These are phyloP conservation scores for Spiromastix sp. DNA, from an alignment of 2,329 filamentous ascomycete genomes.

Conservation along the genomic window DNA sequence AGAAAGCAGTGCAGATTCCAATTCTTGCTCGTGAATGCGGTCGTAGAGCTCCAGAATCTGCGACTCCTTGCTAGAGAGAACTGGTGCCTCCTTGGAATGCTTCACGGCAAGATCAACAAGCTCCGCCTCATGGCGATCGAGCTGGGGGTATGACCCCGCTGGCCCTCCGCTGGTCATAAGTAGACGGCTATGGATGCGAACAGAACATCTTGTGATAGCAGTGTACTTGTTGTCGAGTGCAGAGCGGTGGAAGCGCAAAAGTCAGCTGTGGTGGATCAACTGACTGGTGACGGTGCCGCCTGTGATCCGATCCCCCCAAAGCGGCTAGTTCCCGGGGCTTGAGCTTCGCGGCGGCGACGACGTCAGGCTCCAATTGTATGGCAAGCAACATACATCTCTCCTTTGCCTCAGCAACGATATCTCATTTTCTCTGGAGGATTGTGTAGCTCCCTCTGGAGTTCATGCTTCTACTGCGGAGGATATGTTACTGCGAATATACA, in stretches of 20 bases:
- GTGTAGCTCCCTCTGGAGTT: too few relatives aligned
- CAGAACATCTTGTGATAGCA: conserved; percentile 6
- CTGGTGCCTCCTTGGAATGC: conserved; percentile 36
- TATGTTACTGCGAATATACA: conserved; percentile 84
- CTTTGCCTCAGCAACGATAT: too few relatives aligned
- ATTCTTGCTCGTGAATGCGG: conserved; percentile 56
- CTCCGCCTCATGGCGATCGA: conserved; percentile 22
- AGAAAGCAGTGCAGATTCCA: conserved; percentile 59
- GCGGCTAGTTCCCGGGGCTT: conserved; percentile 10
- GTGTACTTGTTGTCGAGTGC: conserved; percentile 9
- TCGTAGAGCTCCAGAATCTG: conserved; percentile 61
- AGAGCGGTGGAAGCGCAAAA: too few relatives aligned
- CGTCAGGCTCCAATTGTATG: too few relatives aligned
- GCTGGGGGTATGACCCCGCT: conserved; percentile 18
- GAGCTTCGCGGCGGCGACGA: conserved; percentile 6
- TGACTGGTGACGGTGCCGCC: conserved; percentile 1
- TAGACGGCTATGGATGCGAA: conserved; percentile 25
- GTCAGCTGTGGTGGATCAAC: conserved; percentile 8
- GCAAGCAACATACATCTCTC: too few relatives aligned
- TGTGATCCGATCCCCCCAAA: conserved; percentile 11
- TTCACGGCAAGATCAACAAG: conserved; percentile 31
- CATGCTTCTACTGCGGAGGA: conserved; percentile 34
- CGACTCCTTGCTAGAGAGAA: conserved; percentile 56
- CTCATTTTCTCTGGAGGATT: too few relatives aligned
- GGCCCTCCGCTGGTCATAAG: conserved; percentile 17